Evolutionary conservation across 2,329 filamentous ascomycete genomes (phyloP).

Genomic region (Neofusicoccum ribis): DNA sequence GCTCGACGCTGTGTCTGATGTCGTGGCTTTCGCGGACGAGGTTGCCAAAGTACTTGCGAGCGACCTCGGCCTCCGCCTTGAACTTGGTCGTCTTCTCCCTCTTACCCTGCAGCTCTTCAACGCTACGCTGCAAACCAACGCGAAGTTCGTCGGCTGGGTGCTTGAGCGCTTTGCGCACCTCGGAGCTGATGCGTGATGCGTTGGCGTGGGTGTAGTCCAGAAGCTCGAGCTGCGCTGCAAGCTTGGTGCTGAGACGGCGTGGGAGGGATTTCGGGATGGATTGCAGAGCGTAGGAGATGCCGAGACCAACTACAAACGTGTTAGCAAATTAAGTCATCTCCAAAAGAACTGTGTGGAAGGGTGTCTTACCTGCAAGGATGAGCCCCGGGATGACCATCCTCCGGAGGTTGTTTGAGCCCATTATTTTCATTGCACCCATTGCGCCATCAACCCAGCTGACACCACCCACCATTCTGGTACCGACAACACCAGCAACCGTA

Average conservation of each 20-base stretch:
- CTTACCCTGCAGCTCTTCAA: slow-evolving; percentile 77
- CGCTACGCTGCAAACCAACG: slow-evolving; percentile 76
- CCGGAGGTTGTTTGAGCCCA: slow-evolving; percentile 79
- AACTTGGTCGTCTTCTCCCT: slow-evolving; percentile 83
- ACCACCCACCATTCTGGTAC: slow-evolving; percentile 77
- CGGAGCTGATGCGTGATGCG: slow-evolving; percentile 76
- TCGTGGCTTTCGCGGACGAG: slow-evolving; percentile 66
- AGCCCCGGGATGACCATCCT: slow-evolving; percentile 79
- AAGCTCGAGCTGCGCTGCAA: slow-evolving; percentile 73
- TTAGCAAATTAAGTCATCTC: not conserved
- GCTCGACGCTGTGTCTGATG: slow-evolving; percentile 49
- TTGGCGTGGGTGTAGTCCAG: slow-evolving; percentile 95
- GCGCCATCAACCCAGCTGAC: slow-evolving; percentile 88
- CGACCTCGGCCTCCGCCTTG: slow-evolving; percentile 79
- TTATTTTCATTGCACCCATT: slow-evolving; percentile 73
- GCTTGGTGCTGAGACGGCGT: slow-evolving; percentile 79
- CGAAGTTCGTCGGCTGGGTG: slow-evolving; percentile 85
- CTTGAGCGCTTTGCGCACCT: slow-evolving; percentile 85
- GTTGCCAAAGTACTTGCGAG: slow-evolving; percentile 86
- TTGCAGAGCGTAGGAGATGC: slow-evolving; percentile 76
- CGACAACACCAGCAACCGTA: slow-evolving; percentile 84
- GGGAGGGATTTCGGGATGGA: slow-evolving; percentile 90
- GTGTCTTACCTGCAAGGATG: slow-evolving; percentile 70
- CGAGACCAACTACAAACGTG: slow-evolving; percentile 62
- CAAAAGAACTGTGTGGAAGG: not conserved